Base-by-base conservation (phyloP, 176 grass and related monocot genomes). In the Lolium multiflorum region DNA sequence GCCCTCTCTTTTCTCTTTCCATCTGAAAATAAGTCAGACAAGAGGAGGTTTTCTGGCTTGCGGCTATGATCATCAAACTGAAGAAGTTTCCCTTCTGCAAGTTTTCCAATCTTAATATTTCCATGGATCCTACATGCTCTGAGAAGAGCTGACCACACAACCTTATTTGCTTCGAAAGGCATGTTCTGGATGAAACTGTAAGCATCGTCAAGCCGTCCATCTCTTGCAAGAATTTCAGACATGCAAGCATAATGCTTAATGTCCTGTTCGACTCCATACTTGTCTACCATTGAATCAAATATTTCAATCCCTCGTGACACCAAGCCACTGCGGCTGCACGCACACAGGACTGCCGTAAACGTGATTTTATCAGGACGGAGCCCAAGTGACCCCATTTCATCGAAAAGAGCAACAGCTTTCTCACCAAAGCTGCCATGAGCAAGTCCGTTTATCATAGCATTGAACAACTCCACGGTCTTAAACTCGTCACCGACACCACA, bases 391-490 rank as follows among this genome's bases (percentile, higher is more conserved):
- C 50, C 22, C 93, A 95, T 95, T 62, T 89, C 48, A 56, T 74
- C 39, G 18, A 95, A 92, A 39, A 95, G 80, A 28, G 18, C 13
- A 76, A 95, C 57, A 49, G 88, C 83, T 56, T 88, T 83, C 66
- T 85, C 84, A 4, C 88, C 86, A 28, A 71, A 77, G 31, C 86
- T 89, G 35, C 38, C 65, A 41, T 84, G 81, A 39, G 88, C 90
- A 37, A 92, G 58, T 62, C 93, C 93, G 51, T 74, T 65, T 68
- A 95, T 92, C 87, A 95, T 89, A 64, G 83, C 86, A 62, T 83
- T 92, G 87, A 90, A 92, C 55, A 95, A 79, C 16, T 82, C 86
- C 17, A 95, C 83, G 6, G 89, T 92, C 75, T 86, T 92, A 38
- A 80, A 67, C 69, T 74, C 54, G 61, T 84, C 62, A 54, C 9